Evolutionary conservation across 805 yeast genomes (phyloP).

Genomic region (Yarrowia phangngaensis): DNA sequence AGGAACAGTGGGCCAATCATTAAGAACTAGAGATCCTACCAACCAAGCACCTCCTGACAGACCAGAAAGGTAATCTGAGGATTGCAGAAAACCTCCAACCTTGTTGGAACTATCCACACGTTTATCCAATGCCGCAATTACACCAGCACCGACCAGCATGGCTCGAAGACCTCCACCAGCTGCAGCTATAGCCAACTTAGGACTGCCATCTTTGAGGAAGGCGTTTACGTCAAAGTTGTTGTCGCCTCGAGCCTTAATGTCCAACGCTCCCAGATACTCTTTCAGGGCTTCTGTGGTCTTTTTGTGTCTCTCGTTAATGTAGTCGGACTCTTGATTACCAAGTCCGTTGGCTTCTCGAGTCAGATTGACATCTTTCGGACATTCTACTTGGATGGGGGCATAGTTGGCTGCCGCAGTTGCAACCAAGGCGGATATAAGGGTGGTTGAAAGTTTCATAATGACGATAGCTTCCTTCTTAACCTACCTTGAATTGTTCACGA

Average conservation of each 20-base stretch:
- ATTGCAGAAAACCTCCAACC: conserved; percentile 58
- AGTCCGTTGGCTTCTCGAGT: conserved; percentile 38
- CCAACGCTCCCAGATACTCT: conserved; percentile 40
- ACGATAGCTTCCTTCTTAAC: not conserved
- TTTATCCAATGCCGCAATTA: conserved; percentile 71
- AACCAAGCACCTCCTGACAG: conserved; percentile 84
- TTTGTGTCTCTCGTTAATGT: conserved; percentile 36
- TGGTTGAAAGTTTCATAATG: conserved; percentile 15
- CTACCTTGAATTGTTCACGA: no score
- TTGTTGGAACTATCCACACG: conserved; percentile 54
- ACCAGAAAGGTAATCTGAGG: conserved; percentile 68
- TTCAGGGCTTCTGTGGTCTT: conserved; percentile 41
- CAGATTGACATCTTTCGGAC: conserved; percentile 41
- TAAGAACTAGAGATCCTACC: conserved; percentile 59
- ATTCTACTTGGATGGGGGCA: conserved; percentile 45
- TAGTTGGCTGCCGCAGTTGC: conserved; percentile 34
- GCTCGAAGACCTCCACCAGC: conserved; percentile 91
- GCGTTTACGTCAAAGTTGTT: conserved; percentile 46
- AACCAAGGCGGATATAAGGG: not conserved
- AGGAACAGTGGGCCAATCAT: conserved; percentile 69
- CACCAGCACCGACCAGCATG: conserved; percentile 82
- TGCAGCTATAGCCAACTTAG: conserved; percentile 13
- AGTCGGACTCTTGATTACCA: conserved; percentile 35
- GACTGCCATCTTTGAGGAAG: conserved; percentile 3
- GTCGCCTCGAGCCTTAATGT: conserved; percentile 42